These are phyloP conservation scores for Haberlea rhodopensis DNA, from an alignment of 257 asterid species.

Conservation along the genomic window DNA sequence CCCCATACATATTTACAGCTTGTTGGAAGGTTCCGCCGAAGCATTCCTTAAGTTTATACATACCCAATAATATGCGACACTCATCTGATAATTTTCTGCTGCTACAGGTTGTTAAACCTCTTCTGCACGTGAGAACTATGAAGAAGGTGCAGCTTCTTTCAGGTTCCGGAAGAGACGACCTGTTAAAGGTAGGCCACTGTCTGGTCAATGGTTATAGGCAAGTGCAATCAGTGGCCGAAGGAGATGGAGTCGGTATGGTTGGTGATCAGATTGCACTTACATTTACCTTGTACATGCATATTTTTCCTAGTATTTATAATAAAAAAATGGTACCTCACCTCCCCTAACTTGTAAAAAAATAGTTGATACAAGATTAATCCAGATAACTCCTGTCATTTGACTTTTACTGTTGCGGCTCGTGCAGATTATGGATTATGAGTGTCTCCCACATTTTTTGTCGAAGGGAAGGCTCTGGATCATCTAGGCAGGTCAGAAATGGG, in stretches of 20 bases:
- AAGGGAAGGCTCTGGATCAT: constrained; percentile 76
- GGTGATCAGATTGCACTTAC: background rate
- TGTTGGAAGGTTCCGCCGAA: constrained; percentile 78
- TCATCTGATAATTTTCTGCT: background rate
- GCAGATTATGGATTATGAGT: constrained; percentile 91
- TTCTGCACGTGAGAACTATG: constrained; percentile 77
- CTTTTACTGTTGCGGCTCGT: constrained; percentile 12
- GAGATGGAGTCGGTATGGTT: background rate
- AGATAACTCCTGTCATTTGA: background rate
- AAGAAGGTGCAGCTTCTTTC: constrained; percentile 63
- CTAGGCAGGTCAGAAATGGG: constrained; percentile 48
- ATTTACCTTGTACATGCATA: background rate
- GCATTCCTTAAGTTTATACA: constrained; percentile 9
- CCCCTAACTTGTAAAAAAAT: too few species aligned
- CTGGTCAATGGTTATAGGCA: background rate
- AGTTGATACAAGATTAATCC: background rate
- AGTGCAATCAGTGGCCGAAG: background rate
- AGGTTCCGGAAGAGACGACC: constrained; percentile 57
- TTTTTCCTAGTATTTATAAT: background rate
- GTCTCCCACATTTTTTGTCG: constrained; percentile 90
- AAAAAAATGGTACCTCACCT: too few species aligned
- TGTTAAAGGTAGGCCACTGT: constrained; percentile 44
- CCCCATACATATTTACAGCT: constrained; percentile 88
- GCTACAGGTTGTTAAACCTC: constrained; percentile 86
- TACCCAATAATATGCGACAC: constrained; percentile 2